Conservation (phyloP, 352 stramenopile genomes). For the Pythium aquatile region DNA sequence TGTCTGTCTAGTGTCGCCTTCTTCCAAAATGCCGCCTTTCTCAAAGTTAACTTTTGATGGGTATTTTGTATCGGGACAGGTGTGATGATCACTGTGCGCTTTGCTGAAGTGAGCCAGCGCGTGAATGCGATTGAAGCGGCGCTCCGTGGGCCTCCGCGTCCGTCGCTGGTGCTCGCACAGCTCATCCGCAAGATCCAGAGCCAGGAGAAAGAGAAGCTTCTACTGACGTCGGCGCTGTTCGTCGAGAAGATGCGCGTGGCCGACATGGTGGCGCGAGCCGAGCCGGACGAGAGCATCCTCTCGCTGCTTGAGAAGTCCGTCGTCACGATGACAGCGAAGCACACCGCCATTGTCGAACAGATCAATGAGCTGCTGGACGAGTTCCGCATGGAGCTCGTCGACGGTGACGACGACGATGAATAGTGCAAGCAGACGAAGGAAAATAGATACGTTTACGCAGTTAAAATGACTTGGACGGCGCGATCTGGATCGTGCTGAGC, state of each 20-base stretch:
- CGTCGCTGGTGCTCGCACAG: slow-evolving; percentile 43
- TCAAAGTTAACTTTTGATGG: background rate
- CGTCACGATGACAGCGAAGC: slow-evolving; percentile 45
- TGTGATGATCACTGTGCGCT: slow-evolving; percentile 53
- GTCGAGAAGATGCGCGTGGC: slow-evolving; percentile 79
- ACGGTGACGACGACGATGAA: slow-evolving; percentile 32
- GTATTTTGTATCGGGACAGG: slow-evolving; percentile 28
- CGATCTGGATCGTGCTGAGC: slow-evolving; percentile 45
- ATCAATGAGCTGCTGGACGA: slow-evolving; percentile 85
- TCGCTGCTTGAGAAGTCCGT: slow-evolving; percentile 68
- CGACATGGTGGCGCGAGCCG: slow-evolving; percentile 34
- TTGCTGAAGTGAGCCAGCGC: slow-evolving; percentile 61
- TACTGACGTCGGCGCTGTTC: slow-evolving; percentile 74
- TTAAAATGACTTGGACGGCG: slow-evolving; percentile 7
- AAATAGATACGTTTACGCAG: background rate
- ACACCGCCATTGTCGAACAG: slow-evolving; percentile 57
- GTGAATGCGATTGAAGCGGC: slow-evolving; percentile 67
- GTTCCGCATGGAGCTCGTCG: slow-evolving; percentile 50
- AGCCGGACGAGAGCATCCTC: slow-evolving; percentile 47
- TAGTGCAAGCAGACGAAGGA: slow-evolving; percentile 3
- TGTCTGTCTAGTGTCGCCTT: background rate
- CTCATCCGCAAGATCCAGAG: slow-evolving; percentile 70
- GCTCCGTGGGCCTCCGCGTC: slow-evolving; percentile 27
- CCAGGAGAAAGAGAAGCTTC: slow-evolving; percentile 82
- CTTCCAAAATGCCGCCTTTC: background rate